phyloP scores from a whole-genome alignment of 768 basidiomycete genomes.

The Gloeostereum incarnatum region DNA sequence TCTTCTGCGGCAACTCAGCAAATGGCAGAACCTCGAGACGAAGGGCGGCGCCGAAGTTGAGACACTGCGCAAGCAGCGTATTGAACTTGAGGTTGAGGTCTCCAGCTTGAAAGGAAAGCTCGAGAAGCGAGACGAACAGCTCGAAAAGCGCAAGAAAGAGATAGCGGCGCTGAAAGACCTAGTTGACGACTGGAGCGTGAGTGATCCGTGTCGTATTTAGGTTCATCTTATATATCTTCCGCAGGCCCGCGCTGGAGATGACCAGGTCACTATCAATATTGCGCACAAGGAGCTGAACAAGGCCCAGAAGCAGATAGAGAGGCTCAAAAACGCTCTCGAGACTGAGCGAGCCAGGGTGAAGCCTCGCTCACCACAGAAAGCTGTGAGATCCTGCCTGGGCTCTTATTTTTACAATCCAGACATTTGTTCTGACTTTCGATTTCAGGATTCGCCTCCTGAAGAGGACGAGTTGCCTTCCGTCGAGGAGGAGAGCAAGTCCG shows the following conservation, averaged over 20 bases:
- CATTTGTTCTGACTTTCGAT: too few species aligned
- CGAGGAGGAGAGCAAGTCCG: too few species aligned
- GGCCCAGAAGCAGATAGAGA: conserved; percentile 31
- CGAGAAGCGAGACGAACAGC: conserved; percentile 24
- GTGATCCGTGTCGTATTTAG: conserved; percentile 1
- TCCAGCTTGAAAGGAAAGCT: conserved; percentile 32
- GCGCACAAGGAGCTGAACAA: conserved; percentile 23
- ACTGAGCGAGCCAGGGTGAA: conserved; percentile 23
- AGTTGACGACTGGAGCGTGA: conserved; percentile 38
- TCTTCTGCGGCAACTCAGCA: conserved; percentile 53
- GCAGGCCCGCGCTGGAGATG: conserved; percentile 29
- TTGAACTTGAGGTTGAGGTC: conserved; percentile 47
- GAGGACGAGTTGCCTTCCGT: too few species aligned
- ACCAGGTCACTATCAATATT: conserved; percentile 25
- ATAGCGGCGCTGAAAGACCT: conserved; percentile 31
- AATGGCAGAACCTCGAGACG: conserved; percentile 61
- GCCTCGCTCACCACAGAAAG: conserved; percentile 16
- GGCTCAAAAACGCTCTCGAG: conserved; percentile 35
- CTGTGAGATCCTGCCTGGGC: too few species aligned
- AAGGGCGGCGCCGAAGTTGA: conserved; percentile 55
- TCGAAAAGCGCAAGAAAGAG: conserved; percentile 32
- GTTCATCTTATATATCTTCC: neutral
- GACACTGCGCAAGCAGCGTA: conserved; percentile 38
- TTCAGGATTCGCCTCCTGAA: too few species aligned
- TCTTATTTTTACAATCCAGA: too few species aligned